Evolutionary conservation across 495 filamentous ascomycete genomes (phyloP), one percentile per base, ranked within the genome.

Genomic region (Daldinia decipiens): DNA sequence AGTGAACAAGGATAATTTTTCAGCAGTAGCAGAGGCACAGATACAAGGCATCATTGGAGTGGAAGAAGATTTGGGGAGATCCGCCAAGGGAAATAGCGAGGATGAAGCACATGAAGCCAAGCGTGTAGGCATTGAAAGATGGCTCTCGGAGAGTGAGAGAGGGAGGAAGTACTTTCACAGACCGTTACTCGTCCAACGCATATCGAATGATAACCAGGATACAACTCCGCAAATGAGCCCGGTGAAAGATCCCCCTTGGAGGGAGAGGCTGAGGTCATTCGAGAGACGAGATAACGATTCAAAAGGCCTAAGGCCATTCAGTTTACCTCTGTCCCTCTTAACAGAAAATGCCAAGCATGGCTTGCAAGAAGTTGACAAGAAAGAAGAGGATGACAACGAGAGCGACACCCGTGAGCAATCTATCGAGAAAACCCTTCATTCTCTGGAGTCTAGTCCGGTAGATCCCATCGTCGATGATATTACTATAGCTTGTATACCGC

Each of bases 281-380:
- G 70, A 72, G 32, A 59, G 65, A 58, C 29, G 1, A 5, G 65
- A 62, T 11, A 65, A 72, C 27, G 45, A 7, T 1, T 36, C 34
- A 6, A 72, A 58, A 34, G 70, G 65, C 2, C 32, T 72, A 8
- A 39, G 65, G 32, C 70, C 70, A 1, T 63, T 72, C 27, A 72
- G 65, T n/a, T 12, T 72, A 4, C 32, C 65, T 2, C 11, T 58
- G 7, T 61, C 70, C 1, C 64, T 43, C 5, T 15, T 72, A 36
- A 45, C 70, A 12, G 70, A 72, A 36, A 26, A 6, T 11, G 27
- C n/a, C 39, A 61, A 58, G 43, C 57, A 61, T 17, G 50, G 50
- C 3, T 38, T 68, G 6, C 24, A 32, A 56, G 65, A 63, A 9
- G 38, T 40, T 11, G 65, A 47, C n/a, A 29, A 29, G 19, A 50